These are phyloP conservation scores for Colletotrichum orchidophilum DNA, from an alignment of 2,329 filamentous ascomycete species.

Conservation along the genomic window DNA sequence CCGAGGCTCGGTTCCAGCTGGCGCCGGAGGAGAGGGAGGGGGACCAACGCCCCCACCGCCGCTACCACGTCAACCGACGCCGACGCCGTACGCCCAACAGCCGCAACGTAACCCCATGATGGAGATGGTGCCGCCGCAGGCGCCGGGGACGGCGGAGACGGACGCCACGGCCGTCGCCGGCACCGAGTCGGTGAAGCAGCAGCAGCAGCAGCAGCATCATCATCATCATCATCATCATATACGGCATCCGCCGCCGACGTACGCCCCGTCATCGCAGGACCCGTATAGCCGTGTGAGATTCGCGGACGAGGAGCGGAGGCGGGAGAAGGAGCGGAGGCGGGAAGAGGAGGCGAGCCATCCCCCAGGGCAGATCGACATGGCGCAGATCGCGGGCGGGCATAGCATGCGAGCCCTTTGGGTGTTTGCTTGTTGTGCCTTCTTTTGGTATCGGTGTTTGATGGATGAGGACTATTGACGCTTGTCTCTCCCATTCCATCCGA, in stretches of 20 bases:
- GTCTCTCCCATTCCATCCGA: background rate
- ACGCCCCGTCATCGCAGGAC: slow-evolving; percentile 8
- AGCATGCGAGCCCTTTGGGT: slow-evolving; percentile 11
- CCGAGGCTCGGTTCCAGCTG: background rate
- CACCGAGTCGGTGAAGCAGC: background rate
- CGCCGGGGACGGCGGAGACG: background rate
- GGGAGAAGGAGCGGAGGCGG: background rate
- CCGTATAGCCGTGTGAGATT: slow-evolving; percentile 23
- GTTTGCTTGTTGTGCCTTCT: slow-evolving; percentile 29
- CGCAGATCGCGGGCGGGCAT: slow-evolving; percentile 14
- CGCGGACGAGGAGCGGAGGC: slow-evolving; percentile 13
- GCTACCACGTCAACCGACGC: background rate
- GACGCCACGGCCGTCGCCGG: background rate
- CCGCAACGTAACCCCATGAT: background rate
- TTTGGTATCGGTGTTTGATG: slow-evolving; percentile 29
- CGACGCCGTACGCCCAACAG: slow-evolving; percentile 5
- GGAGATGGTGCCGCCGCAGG: background rate
- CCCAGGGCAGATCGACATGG: slow-evolving; percentile 11
- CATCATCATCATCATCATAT: too few species aligned
- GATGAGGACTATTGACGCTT: slow-evolving; percentile 26
- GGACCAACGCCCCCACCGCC: background rate
- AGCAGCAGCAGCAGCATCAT: background rate
- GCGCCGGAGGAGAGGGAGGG: background rate
- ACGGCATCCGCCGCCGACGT: slow-evolving; percentile 19
- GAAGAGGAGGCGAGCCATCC: background rate